A percentile compares a stretch with the other conserved stretches of the same genome.
These are phyloP conservation scores for Cryomyces antarcticus DNA, from an alignment of 495 filamentous ascomycete species.

Conservation along the genomic window DNA sequence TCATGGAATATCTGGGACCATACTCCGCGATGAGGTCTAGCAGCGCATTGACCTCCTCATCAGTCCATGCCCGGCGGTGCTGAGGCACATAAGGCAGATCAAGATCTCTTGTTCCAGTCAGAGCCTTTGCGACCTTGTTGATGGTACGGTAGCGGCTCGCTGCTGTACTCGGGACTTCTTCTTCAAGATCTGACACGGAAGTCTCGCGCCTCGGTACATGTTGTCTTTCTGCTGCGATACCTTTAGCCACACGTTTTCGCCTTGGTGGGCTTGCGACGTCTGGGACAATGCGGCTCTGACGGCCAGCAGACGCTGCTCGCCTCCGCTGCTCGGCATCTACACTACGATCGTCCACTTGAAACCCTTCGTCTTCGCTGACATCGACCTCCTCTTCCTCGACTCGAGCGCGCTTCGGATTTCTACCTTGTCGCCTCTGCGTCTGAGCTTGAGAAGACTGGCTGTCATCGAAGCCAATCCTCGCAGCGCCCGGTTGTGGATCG, in stretches of 20 bases:
- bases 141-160: too few species aligned
- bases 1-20: constrained; percentile 31
- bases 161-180: too few species aligned
- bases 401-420: constrained; percentile 1
- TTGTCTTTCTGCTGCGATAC: too few species aligned
- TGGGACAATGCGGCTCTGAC: not conserved
- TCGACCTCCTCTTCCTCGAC: constrained; percentile 5
- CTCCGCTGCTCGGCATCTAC: not conserved
- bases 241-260: too few species aligned
- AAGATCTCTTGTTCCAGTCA: too few species aligned
- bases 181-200: too few species aligned
- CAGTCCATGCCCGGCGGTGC: constrained; percentile 26
- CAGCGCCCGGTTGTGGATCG: constrained; percentile 21
- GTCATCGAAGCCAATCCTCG: constrained; percentile 14
- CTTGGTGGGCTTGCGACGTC: too few species aligned
- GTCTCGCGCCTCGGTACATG: too few species aligned
- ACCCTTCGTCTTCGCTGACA: constrained; percentile 9
- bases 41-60: constrained; percentile 27
- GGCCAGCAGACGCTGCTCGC: not conserved
- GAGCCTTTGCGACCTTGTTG: too few species aligned
- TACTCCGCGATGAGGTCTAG: constrained; percentile 26
- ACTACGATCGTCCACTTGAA: constrained; percentile 8
- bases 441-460: constrained; percentile 1
- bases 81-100: constrained; percentile 14
- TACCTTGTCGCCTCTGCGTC: constrained; percentile 4